Evolutionary conservation across 2,329 filamentous ascomycete genomes (phyloP), one percentile per base, ranked within the genome.

Genomic region (Pseudocercospora ulei): DNA sequence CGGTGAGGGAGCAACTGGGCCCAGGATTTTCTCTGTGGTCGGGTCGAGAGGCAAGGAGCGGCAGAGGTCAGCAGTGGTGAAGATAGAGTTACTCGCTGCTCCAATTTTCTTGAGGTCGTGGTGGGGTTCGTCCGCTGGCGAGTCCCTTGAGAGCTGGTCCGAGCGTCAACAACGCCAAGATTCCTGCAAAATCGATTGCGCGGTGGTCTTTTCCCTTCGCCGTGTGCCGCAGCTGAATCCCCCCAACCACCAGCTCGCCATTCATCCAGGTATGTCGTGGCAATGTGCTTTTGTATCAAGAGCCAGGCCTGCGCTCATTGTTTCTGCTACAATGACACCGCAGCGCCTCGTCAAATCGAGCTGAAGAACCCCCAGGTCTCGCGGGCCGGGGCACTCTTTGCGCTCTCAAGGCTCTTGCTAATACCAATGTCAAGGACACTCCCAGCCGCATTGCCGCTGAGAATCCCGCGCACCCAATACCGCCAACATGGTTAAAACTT

Each of bases 401-500:
- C 67, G 73, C 74, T 77, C 71, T 28, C 38, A 56, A 67, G 72
- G 73, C 72, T 72, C 68, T 68, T 72, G 69, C 30, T 33, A 33
- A 33, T 33, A 20, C 14, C n/a, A 12, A 7, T 22, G 30, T 22
- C 20, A 51, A 63, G 76, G 73, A 76, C 72, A 76, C 72, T 73
- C 76, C 71, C 71, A 62, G 62, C 71, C 68, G 64, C 63, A 56
- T 59, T 57, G 18, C 35, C 24, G 29, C 73, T 81, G 80, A 86
- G 80, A 85, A 85, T 85, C 80, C 84, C 75, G 52, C 38, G 6
- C 62, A 63, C 60, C 51, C 34, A 62, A 64, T 60, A 73, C 75
- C 77, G 78, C 66, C 78, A 95, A 82, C 67, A 98, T 98, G 88
- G 87, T 95, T 72, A 86, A 84, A 75, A 96, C 90, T 64, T 94